Evolutionary conservation across 768 basidiomycete genomes (phyloP).

Genomic region (Tephrocybe sp.): DNA sequence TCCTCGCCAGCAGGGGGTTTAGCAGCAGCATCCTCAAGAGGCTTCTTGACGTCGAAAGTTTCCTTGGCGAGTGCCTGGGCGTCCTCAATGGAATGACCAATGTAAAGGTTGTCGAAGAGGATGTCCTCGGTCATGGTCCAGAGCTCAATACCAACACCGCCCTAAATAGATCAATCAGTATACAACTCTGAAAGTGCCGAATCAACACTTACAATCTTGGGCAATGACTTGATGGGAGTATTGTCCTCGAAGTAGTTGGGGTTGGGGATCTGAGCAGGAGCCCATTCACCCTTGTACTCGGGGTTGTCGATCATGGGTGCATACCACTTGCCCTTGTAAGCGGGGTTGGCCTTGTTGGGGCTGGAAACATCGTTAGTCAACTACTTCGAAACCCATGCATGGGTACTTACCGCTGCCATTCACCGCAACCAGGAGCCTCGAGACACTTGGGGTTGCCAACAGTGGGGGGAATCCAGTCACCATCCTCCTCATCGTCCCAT

Average conservation of each 20-base stretch:
- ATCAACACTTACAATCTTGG: slow-evolving; percentile 67
- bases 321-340: slow-evolving; percentile 98
- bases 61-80: slow-evolving; percentile 81
- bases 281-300: slow-evolving; percentile 94
- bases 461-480: slow-evolving; percentile 94
- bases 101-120: slow-evolving; percentile 90
- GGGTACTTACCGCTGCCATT: slow-evolving; percentile 74
- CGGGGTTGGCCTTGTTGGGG: slow-evolving; percentile 87
- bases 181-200: background rate
- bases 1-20: slow-evolving; percentile 49
- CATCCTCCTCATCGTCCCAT: slow-evolving; percentile 99
- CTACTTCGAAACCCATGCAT: background rate
- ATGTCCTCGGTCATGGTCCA: slow-evolving; percentile 99
- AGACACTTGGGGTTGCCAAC: slow-evolving; percentile 89
- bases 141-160: slow-evolving; percentile 95
- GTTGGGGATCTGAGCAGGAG: slow-evolving; percentile 88
- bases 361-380: slow-evolving; percentile 30
- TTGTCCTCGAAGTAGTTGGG: slow-evolving; percentile 88
- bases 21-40: slow-evolving; percentile 64
- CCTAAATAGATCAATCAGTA: slow-evolving; percentile 36
- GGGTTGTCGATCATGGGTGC: slow-evolving; percentile 96
- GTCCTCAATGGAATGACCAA: slow-evolving; percentile 86
- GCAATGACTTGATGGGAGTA: slow-evolving; percentile 75
- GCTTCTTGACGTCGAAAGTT: slow-evolving; percentile 90
- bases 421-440: slow-evolving; percentile 90